phyloP scores from a whole-genome alignment of 208 protist species.

The Willaertia magna region DNA sequence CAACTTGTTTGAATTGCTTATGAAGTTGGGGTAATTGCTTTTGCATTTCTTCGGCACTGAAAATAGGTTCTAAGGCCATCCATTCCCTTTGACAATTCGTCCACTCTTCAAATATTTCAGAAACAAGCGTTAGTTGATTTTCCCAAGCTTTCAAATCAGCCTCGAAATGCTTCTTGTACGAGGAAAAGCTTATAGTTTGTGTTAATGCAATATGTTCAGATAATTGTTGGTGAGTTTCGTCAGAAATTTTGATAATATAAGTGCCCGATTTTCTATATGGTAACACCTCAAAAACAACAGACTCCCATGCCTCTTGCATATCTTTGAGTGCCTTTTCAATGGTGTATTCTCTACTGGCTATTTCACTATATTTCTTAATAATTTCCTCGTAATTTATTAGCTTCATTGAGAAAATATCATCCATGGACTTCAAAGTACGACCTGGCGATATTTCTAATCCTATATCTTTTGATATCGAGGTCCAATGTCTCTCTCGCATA shows the following conservation, averaged over 20 bases:
- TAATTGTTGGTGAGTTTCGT: conserved; percentile 80
- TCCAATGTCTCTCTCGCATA: conserved; percentile 89
- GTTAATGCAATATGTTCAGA: conserved; percentile 88
- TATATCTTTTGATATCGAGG: conserved; percentile 71
- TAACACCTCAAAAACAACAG: conserved; percentile 59
- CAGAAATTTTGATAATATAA: conserved; percentile 68
- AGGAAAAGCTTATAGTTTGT: conserved; percentile 83
- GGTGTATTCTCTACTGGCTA: conserved; percentile 82
- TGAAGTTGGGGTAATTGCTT: conserved; percentile 74
- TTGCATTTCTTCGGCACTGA: conserved; percentile 82
- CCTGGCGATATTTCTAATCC: conserved; percentile 68
- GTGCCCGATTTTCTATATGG: conserved; percentile 75
- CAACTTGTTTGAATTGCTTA: conserved; percentile 84
- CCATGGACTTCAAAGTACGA: conserved; percentile 65
- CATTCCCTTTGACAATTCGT: conserved; percentile 82
- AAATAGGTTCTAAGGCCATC: conserved; percentile 93
- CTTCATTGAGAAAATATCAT: conserved; percentile 53
- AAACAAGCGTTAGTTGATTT: conserved; percentile 58
- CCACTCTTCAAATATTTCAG: conserved; percentile 89
- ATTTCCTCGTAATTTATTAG: conserved; percentile 60
- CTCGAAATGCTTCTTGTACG: conserved; percentile 92
- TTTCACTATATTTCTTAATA: conserved; percentile 71
- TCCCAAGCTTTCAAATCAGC: conserved; percentile 76
- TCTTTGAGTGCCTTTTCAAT: conserved; percentile 79
- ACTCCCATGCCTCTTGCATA: conserved; percentile 82